Evolutionary conservation across 495 filamentous ascomycete genomes (phyloP), one percentile per base, ranked within the genome.

Genomic region (Xylaria flabelliformis): DNA sequence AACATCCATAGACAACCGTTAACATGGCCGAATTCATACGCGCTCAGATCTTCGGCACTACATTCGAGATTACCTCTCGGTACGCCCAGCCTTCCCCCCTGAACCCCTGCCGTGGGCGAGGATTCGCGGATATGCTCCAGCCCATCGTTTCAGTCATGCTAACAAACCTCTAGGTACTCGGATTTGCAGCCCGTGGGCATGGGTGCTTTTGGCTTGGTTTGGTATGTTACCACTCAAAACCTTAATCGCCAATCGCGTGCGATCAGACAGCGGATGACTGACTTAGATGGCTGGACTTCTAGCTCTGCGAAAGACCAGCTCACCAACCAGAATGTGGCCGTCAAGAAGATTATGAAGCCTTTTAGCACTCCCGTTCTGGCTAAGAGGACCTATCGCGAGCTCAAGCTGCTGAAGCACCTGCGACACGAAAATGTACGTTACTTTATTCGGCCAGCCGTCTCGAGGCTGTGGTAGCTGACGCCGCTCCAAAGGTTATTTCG

Each of bases 321-420:
- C 80, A 98, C 97, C 65, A 91, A 86, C 76, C 94, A 97, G 80
- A 93, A 93, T 79, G 96, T 99, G 70, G 96, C 96, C 41, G 94
- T 99, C 76, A 99, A 99, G 89, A 99, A 99, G 87, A 99, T 99
- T 79, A 98, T 99, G 97, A 99, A 99, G 87, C 96, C 96, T 8
- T 99, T 99, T 85, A 97, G 94, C 86, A 99, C 96, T 13, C 96
- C 96, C 7, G 96, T 99, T 56, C 84, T 99, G 51, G 96, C 96
- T 26, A 99, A 99, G 87, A 87, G 96, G 78, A 99, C 96, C 34
- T 99, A 99, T 79, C 92, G 96, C 71, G 96, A 99, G 80, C 85
- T 99, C 82, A 99, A 99, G 87, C 88, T 99, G 69, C 84, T 99
- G 76, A 99, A 99, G 85, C 96, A 99, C 79, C 85, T 99, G 56